Percentiles rank a stretch among this genome's conserved stretches.
phyloP scores from a whole-genome alignment of 192 early-diverging fungal genomes.

The Thamnidium elegans region DNA sequence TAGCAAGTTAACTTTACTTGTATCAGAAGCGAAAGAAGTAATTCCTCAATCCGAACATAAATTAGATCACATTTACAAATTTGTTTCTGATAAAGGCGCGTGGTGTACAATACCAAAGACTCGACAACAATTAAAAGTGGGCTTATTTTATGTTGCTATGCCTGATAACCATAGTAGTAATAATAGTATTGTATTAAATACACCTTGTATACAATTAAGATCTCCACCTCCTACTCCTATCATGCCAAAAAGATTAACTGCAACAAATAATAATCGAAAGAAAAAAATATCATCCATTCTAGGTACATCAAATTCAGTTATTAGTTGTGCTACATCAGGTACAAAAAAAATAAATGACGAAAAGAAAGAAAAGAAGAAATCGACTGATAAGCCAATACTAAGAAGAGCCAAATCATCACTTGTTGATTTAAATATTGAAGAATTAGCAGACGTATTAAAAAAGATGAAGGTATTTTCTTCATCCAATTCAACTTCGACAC shows the following conservation, averaged over 20 bases:
- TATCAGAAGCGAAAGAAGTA: constrained; percentile 28
- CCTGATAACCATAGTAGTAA: constrained; percentile 14
- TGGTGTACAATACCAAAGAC: constrained; percentile 16
- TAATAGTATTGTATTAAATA: neutral
- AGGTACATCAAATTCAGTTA: neutral
- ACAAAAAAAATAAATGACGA: neutral
- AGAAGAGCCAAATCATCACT: constrained; percentile 17
- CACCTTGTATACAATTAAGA: constrained; percentile 17
- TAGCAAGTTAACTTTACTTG: constrained; percentile 9
- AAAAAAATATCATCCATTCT: constrained; percentile 10
- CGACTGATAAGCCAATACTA: neutral
- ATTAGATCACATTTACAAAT: constrained; percentile 23
- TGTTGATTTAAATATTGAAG: constrained; percentile 17
- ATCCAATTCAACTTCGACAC: neutral
- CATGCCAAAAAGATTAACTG: constrained; percentile 1
- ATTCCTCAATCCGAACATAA: constrained; percentile 22
- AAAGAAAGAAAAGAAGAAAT: neutral
- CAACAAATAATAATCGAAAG: constrained; percentile 10
- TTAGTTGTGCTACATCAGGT: neutral
- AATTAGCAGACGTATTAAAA: constrained; percentile 11
- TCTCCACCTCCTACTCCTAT: constrained; percentile 23
- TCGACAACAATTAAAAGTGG: constrained; percentile 23
- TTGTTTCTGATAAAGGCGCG: constrained; percentile 35
- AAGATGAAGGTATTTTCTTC: constrained; percentile 7
- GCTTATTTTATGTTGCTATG: constrained; percentile 37